Base-by-base conservation (phyloP, 2,329 filamentous ascomycete genomes). In the Beauveria asiatica region DNA sequence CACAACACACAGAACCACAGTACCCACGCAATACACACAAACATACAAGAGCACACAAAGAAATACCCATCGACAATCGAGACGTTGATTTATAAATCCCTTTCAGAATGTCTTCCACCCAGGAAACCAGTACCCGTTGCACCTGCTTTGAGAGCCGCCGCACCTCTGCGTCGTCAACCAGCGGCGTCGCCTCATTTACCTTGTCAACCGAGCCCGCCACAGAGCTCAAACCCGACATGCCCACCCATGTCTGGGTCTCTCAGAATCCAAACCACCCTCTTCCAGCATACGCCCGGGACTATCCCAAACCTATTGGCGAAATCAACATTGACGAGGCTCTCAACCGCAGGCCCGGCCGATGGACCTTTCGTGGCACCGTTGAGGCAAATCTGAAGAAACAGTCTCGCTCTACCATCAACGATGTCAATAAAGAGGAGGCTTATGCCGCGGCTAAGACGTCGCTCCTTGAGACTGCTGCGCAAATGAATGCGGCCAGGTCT, bases 391-490 rank as follows among this genome's bases (percentile, higher is more conserved):
- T 63, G 61, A 62, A 64, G 48, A 65, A 68, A 52, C 52, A 62
- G 17, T 41, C 61, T 17, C 58, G 49, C 19, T 65, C 56, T 25
- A 66, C 65, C 13, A 61, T 71, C 19, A 63, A 70, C 16, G 49
- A 49, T 21, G 11, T 21, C 8, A 42, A 67, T 71, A 61, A 68
- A 71, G 46, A 41, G 50, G 10, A 51, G n/a, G 10, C 6, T 50
- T 72, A 82, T 44, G 78, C 79, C 57, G 73, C 74, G 41, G 74
- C 73, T 30, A 83, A 83, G 74, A 70, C 67, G 62, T 73, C 79
- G 39, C 70, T 83, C 17, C 73, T 78, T 17, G 72, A 72, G n/a
- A 21, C 27, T 19, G 50, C 50, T 9, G 33, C 51, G 16, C 21
- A 44, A 25, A 50, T 60, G 58, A 39, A 41, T 10, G 23, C 50